phyloP scores from a whole-genome alignment of 202 grass and related monocot species.

The Hordeum pubiflorum region DNA sequence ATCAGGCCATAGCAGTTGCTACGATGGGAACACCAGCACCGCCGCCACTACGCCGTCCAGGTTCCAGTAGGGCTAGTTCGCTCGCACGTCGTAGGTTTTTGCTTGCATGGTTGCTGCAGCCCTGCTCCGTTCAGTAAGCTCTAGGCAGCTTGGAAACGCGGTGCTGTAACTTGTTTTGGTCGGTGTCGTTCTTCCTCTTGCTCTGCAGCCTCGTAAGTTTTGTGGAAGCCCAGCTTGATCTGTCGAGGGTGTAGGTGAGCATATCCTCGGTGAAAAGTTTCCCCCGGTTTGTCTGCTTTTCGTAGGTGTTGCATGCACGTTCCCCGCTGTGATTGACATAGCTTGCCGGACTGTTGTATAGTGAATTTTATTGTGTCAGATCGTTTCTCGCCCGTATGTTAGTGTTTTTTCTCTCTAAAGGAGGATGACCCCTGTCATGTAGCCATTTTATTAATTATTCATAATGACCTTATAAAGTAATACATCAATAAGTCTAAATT shows the following conservation, averaged over 20 bases:
- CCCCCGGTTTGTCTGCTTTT: neutral
- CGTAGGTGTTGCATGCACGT: neutral
- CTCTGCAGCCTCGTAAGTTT: neutral
- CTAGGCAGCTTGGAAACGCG: neutral
- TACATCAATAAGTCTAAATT: too few relatives aligned
- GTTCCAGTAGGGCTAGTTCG: neutral
- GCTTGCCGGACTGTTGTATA: conserved; percentile 10
- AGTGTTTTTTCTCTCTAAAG: too few relatives aligned
- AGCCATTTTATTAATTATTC: too few relatives aligned
- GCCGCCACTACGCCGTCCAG: conserved; percentile 34
- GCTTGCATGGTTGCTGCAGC: neutral
- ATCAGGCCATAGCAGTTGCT: conserved; percentile 28
- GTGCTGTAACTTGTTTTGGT: neutral
- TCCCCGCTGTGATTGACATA: neutral
- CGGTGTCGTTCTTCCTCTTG: neutral
- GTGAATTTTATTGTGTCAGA: neutral
- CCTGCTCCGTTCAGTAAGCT: neutral
- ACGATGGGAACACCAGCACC: conserved; percentile 36
- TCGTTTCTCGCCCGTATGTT: neutral
- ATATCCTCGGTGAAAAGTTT: neutral
- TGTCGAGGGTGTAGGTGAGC: neutral
- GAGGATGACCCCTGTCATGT: too few relatives aligned
- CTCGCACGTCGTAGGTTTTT: neutral
- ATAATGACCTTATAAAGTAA: too few relatives aligned
- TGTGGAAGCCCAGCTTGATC: neutral